Percentiles rank a stretch among this genome's conserved stretches.
Conservation (phyloP, 352 stramenopile genomes). For the Pythium coloratum region DNA sequence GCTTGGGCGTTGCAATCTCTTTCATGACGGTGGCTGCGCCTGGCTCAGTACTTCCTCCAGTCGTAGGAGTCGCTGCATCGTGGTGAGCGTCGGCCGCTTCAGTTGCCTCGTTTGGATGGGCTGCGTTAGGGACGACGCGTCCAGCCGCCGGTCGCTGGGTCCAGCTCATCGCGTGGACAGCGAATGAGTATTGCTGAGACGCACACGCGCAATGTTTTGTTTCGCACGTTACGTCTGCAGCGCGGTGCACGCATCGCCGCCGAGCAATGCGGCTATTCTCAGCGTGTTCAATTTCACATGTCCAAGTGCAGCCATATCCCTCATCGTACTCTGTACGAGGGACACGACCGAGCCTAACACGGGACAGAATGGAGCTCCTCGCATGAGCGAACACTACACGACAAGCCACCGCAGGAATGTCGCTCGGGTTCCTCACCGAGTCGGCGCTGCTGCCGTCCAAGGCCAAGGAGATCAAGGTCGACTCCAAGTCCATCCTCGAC, state of each 20-base stretch:
- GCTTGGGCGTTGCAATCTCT: not conserved
- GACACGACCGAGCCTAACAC: not conserved
- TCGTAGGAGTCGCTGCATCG: not conserved
- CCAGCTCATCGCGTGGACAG: not conserved
- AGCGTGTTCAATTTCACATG: not conserved
- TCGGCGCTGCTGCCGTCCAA: constrained; percentile 90
- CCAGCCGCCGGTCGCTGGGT: not conserved
- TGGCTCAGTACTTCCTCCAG: not conserved
- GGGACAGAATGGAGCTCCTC: not conserved
- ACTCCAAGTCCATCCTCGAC: constrained; percentile 81
- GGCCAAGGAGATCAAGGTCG: constrained; percentile 87
- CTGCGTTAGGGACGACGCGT: not conserved
- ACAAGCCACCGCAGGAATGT: constrained; percentile 48
- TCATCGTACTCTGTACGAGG: not conserved
- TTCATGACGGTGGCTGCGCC: not conserved
- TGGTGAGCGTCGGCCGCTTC: not conserved
- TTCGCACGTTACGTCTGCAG: not conserved
- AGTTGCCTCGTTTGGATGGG: not conserved
- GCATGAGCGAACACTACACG: not conserved
- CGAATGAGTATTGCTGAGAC: not conserved
- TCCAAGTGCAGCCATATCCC: not conserved
- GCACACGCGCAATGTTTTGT: not conserved
- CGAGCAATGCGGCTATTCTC: not conserved
- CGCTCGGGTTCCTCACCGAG: constrained; percentile 91
- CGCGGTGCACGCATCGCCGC: not conserved